Evolutionary conservation across 2,329 filamentous ascomycete species (phyloP).

Genomic region (Aspergillus calidoustus): DNA sequence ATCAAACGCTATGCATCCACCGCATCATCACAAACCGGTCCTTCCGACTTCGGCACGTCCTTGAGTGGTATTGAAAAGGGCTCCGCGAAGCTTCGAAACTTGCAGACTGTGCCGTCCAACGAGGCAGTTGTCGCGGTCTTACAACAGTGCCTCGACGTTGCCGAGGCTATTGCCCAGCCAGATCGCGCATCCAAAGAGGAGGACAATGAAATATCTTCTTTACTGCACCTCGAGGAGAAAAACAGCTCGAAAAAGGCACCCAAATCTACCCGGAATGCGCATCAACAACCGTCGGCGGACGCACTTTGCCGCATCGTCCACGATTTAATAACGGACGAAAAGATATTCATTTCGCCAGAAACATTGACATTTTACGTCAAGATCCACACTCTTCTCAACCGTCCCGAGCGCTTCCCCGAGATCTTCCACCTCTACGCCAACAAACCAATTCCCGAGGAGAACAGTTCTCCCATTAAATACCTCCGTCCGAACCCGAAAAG

Average conservation of each 20-base stretch:
- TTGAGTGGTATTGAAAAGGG: conserved; percentile 39
- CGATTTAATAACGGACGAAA: conserved; percentile 71
- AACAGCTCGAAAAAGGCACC: conserved; percentile 29
- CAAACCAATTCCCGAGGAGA: conserved; percentile 73
- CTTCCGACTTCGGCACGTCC: conserved; percentile 25
- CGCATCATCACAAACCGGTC: conserved; percentile 8
- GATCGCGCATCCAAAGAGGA: conserved; percentile 30
- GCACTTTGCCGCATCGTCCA: conserved; percentile 64
- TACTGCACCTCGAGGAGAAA: conserved; percentile 48
- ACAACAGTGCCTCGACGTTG: conserved; percentile 40
- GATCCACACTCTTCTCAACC: conserved; percentile 73
- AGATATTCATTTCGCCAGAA: conserved; percentile 77
- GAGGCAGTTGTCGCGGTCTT: conserved; percentile 40
- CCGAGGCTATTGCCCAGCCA: conserved; percentile 35
- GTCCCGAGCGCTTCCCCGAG: conserved; percentile 75
- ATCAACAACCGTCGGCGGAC: conserved; percentile 43
- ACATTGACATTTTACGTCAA: conserved; percentile 76
- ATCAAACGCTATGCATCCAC: conserved; percentile 27
- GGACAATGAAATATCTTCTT: conserved; percentile 45
- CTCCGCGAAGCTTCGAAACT: conserved; percentile 34
- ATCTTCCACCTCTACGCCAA: conserved; percentile 81
- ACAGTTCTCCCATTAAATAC: conserved; percentile 64
- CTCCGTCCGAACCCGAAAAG: conserved; percentile 68
- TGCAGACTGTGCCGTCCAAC: conserved; percentile 40
- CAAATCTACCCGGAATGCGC: conserved; percentile 33